Base-by-base conservation (phyloP, 352 stramenopile genomes). In the Thalassiosira mediterranea region DNA sequence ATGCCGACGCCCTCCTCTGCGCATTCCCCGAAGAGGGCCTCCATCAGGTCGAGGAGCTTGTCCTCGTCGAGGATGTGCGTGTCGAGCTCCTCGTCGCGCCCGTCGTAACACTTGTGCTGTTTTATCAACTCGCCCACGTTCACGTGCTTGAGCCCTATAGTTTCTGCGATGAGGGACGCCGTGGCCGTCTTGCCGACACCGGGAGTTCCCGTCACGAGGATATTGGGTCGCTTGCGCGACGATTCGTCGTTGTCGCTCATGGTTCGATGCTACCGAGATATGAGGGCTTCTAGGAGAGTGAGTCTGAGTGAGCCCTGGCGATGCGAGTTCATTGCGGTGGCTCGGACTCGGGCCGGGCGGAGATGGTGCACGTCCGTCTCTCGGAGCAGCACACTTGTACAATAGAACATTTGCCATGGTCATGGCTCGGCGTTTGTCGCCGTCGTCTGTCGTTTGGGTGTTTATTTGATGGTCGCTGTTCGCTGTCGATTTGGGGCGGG, bases 171-270 rank as follows among this genome's bases (percentile, higher is more conserved):
- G 58, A 97, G 85, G 57, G 96, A 92, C 70, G 93, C 96, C 73
- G 96, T 97, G 44, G 91, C 93, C 44, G 95, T 98, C 89, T 99
- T 98, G 26, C 88, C 88, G 19, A 76, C 69, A 7, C 96, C 96
- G 11, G 97, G 97, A 40, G 97, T 99, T 15, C 97, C 97, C n/a
- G 96, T 98, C 26, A 99, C 88, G 37, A 99, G 90, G 76, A 99
- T 96, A 83, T 98, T 98, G 2, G 97, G 96, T 56, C 72, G 52
- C 21, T 70, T 86, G 31, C 88, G 47, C 34, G 74, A 63, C 31
- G 34, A 65, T 62, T 68, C 53, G 17, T 65, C 28, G 10, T 31
- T 51, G 19, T 82, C 72, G 31, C 49, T 72, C 60, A 72, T 72
- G n/a, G 37, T 74, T 65, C 15, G 15, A 44, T 44, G 37, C 37